Conservation (phyloP, 495 filamentous ascomycete species). For the Tuber brumale region DNA sequence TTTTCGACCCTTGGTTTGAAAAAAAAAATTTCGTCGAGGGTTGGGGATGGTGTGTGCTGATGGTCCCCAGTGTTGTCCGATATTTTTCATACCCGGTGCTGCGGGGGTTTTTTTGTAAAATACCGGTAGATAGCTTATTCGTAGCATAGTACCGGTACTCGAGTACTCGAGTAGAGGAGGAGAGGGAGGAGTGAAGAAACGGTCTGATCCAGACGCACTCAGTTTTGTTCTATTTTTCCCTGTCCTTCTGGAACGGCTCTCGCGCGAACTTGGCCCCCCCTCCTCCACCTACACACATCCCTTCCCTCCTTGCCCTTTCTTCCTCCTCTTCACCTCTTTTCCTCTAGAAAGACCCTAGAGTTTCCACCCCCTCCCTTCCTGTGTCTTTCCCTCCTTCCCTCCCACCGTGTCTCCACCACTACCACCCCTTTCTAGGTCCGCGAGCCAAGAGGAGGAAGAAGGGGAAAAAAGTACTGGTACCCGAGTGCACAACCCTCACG, state of each 20-base stretch:
- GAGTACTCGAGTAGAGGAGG: too few species aligned
- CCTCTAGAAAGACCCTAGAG: background rate
- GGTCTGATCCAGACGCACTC: background rate
- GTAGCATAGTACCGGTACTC: too few species aligned
- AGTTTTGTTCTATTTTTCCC: background rate
- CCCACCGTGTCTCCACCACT: background rate
- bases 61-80: constrained; percentile 34
- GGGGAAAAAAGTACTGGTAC: background rate
- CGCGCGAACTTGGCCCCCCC: background rate
- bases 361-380: background rate
- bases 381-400: background rate
- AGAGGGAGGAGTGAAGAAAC: background rate
- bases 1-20: background rate
- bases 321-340: background rate
- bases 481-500: background rate
- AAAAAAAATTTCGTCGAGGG: background rate
- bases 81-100: constrained; percentile 5
- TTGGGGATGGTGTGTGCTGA: constrained; percentile 18
- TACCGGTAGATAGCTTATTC: background rate
- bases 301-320: background rate
- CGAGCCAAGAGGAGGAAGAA: background rate
- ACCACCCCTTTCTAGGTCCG: background rate
- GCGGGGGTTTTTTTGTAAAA: too few species aligned
- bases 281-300: background rate
- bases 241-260: background rate